Percentiles rank a stretch among this genome's conserved stretches.
Conservation (phyloP, 2,329 filamentous ascomycete genomes). For the Dendryphion nanum region DNA sequence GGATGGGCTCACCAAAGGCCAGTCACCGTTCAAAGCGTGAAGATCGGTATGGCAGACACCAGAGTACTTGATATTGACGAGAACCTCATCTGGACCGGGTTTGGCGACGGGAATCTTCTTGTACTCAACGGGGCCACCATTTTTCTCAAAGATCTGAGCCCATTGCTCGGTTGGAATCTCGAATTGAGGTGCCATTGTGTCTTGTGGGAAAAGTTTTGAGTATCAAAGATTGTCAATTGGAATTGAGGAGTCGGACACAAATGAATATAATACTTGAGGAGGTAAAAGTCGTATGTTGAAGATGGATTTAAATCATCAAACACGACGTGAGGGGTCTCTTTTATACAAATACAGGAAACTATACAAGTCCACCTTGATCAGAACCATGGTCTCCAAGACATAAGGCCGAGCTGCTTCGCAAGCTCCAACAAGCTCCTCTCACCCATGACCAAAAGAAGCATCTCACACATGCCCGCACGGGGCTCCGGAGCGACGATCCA, state of each 20-base stretch:
- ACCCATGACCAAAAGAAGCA: constrained; percentile 12
- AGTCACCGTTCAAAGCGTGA: constrained; percentile 82
- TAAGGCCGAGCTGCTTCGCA: background rate
- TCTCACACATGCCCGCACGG: constrained; percentile 18
- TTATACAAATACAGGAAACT: too few relatives aligned
- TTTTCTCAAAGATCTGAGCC: constrained; percentile 87
- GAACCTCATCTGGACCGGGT: constrained; percentile 85
- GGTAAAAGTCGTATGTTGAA: too few relatives aligned
- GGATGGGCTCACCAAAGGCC: constrained; percentile 60
- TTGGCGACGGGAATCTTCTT: constrained; percentile 79
- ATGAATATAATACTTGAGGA: too few relatives aligned
- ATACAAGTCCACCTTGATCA: too few relatives aligned
- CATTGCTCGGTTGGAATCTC: constrained; percentile 79
- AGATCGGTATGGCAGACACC: constrained; percentile 90
- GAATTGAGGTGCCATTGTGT: constrained; percentile 45
- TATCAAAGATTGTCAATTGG: constrained; percentile 1
- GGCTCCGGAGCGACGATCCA: constrained; percentile 24
- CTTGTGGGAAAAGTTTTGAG: background rate
- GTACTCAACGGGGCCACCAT: constrained; percentile 67
- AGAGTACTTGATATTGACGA: constrained; percentile 86
- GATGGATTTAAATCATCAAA: too few relatives aligned
- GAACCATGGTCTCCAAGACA: too few relatives aligned
- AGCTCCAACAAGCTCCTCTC: constrained; percentile 12
- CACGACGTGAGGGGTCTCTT: too few relatives aligned
- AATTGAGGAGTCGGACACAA: too few relatives aligned